phyloP scores from a whole-genome alignment of 2,329 filamentous ascomycete genomes.

The Fusarium sp. region DNA sequence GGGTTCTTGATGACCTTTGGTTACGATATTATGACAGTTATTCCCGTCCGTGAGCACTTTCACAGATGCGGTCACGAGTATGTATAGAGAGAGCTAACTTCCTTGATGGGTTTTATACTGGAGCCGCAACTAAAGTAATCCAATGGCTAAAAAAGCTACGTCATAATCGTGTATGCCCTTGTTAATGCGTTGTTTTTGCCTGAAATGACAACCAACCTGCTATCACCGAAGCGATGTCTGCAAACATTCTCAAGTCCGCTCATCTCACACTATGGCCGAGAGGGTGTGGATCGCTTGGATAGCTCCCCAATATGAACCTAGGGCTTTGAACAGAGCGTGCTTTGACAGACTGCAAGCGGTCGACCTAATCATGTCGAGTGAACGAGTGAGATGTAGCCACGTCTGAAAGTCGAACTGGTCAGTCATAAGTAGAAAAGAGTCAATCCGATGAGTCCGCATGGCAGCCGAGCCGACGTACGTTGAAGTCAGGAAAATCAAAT shows the following conservation, averaged over 20 bases:
- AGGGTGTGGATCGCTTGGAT: neutral
- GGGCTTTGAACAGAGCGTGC: neutral
- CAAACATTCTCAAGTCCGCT: neutral
- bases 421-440: neutral
- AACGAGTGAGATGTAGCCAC: slow-evolving; percentile 54
- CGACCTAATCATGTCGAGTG: slow-evolving; percentile 58
- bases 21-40: neutral
- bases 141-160: neutral
- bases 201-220: neutral
- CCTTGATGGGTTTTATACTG: neutral
- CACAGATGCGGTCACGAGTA: neutral
- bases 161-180: slow-evolving; percentile 17
- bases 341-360: slow-evolving; percentile 51
- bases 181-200: slow-evolving; percentile 1
- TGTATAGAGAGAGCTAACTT: neutral
- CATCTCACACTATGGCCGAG: neutral
- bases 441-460: neutral
- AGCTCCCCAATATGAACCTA: too few relatives aligned
- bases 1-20: neutral
- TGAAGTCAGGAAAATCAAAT: slow-evolving; percentile 32
- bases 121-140: neutral
- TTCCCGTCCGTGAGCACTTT: neutral
- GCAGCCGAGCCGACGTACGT: neutral
- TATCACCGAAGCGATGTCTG: neutral
- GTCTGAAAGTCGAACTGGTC: slow-evolving; percentile 1